Evolutionary conservation across 1,284 basidiomycete genomes (phyloP).

Genomic region (Exobasidium cylindrosporum): DNA sequence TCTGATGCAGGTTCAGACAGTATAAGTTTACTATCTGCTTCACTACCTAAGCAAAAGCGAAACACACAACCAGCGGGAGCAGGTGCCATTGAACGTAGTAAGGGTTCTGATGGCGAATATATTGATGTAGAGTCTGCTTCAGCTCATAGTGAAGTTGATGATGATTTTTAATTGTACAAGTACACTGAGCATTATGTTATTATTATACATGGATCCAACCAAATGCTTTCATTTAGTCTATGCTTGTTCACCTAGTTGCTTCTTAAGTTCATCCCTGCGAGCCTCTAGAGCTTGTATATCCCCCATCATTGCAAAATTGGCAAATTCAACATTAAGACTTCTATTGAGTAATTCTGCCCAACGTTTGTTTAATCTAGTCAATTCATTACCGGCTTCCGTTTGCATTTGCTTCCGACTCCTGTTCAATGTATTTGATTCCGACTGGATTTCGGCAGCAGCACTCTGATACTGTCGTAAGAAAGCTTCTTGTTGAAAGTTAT

Average conservation of each 20-base stretch:
- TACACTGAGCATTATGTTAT: too few relatives aligned
- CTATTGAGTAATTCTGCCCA: conserved; percentile 86
- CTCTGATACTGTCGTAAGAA: conserved; percentile 19
- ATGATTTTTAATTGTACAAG: conserved; percentile 13
- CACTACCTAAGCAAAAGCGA: neutral
- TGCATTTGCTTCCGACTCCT: conserved; percentile 54
- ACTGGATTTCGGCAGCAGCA: conserved; percentile 14
- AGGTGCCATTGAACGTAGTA: conserved; percentile 3
- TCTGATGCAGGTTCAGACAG: neutral
- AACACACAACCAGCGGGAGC: neutral
- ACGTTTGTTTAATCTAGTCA: conserved; percentile 73
- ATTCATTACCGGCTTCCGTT: conserved; percentile 71
- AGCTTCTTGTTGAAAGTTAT: conserved; percentile 43
- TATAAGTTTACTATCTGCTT: neutral
- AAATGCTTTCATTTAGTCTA: neutral
- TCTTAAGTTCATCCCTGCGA: conserved; percentile 35
- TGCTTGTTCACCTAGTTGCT: conserved; percentile 17
- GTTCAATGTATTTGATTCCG: conserved; percentile 36
- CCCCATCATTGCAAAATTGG: conserved; percentile 75
- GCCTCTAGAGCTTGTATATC: conserved; percentile 61
- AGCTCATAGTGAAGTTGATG: conserved; percentile 13
- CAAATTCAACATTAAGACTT: conserved; percentile 84
- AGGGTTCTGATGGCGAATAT: conserved; percentile 16
- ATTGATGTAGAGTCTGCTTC: conserved; percentile 18
- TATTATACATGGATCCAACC: too few relatives aligned